Percentiles rank a stretch among this genome's conserved stretches.
Evolutionary conservation across 257 asterid species (phyloP).

Genomic region (Anisodus tanguticus): DNA sequence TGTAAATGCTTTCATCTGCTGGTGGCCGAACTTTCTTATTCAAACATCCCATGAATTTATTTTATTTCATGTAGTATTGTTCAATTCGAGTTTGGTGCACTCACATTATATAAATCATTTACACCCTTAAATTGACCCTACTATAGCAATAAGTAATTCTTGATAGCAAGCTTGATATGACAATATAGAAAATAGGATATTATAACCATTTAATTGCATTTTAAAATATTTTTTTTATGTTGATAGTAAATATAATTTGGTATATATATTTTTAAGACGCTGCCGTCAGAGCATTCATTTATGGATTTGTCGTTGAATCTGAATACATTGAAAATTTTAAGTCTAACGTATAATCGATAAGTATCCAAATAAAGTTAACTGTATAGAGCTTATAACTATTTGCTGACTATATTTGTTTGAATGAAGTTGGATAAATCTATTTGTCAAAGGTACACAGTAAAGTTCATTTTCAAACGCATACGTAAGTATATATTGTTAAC

Average conservation of each 20-base stretch:
- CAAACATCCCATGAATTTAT: not conserved
- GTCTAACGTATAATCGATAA: not conserved
- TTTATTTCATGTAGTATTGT: not conserved
- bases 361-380: not conserved
- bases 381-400: not conserved
- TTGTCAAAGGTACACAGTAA: not conserved
- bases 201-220: too few species aligned
- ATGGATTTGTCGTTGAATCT: not conserved
- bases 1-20: constrained; percentile 11
- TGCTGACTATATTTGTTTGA: not conserved
- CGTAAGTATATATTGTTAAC: too few species aligned
- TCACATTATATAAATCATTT: not conserved
- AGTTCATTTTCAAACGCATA: not conserved
- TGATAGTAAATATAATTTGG: too few species aligned
- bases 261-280: not conserved
- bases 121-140: not conserved
- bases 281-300: not conserved
- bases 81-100: not conserved
- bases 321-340: not conserved
- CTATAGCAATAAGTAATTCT: not conserved
- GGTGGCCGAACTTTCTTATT: constrained; percentile 30
- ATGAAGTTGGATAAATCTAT: not conserved
- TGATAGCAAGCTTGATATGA: not conserved
- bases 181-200: too few species aligned
- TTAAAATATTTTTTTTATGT: too few species aligned